phyloP scores from a whole-genome alignment of 1,139 yeast genomes.

The Pichia sp. region DNA sequence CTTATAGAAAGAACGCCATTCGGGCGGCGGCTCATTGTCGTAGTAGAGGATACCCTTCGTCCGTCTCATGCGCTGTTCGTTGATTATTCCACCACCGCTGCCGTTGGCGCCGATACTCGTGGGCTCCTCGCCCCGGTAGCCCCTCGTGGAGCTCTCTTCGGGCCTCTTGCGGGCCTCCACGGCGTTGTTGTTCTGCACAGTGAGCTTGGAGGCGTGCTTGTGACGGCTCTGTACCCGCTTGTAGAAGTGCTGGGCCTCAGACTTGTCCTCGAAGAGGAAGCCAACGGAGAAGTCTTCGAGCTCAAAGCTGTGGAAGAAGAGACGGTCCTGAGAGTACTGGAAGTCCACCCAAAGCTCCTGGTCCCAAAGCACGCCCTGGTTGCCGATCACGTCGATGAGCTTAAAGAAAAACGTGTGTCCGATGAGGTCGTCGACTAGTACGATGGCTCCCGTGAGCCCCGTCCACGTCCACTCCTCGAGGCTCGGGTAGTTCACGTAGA shows the following conservation, averaged over 20 bases:
- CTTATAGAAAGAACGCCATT: slow-evolving; percentile 73
- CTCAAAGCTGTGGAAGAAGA: slow-evolving; percentile 93
- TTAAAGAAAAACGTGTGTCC: slow-evolving; percentile 92
- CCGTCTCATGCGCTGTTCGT: slow-evolving; percentile 49
- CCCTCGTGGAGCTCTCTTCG: slow-evolving; percentile 40
- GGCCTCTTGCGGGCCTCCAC: slow-evolving; percentile 63
- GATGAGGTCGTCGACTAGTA: slow-evolving; percentile 83
- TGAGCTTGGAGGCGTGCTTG: slow-evolving; percentile 82
- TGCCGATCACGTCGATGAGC: slow-evolving; percentile 77
- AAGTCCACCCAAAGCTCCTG: slow-evolving; percentile 89
- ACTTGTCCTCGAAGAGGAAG: slow-evolving; percentile 79
- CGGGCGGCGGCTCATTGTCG: slow-evolving; percentile 79
- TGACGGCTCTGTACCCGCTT: slow-evolving; percentile 72
- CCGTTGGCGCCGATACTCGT: slow-evolving; percentile 20
- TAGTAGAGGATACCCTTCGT: slow-evolving; percentile 63
- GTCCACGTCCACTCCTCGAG: slow-evolving; percentile 81
- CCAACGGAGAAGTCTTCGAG: slow-evolving; percentile 90
- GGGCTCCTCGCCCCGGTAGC: slow-evolving; percentile 70
- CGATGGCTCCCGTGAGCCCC: slow-evolving; percentile 83
- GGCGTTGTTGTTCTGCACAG: slow-evolving; percentile 81
- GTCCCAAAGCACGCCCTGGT: slow-evolving; percentile 91
- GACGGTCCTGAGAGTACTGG: slow-evolving; percentile 86
- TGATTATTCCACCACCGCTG: slow-evolving; percentile 12
- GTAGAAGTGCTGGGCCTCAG: slow-evolving; percentile 80
- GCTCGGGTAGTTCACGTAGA: slow-evolving; percentile 87